Percentiles rank a stretch among this genome's conserved stretches.
Evolutionary conservation across 495 filamentous ascomycete genomes (phyloP).

Genomic region (Tuber umbilicatum): DNA sequence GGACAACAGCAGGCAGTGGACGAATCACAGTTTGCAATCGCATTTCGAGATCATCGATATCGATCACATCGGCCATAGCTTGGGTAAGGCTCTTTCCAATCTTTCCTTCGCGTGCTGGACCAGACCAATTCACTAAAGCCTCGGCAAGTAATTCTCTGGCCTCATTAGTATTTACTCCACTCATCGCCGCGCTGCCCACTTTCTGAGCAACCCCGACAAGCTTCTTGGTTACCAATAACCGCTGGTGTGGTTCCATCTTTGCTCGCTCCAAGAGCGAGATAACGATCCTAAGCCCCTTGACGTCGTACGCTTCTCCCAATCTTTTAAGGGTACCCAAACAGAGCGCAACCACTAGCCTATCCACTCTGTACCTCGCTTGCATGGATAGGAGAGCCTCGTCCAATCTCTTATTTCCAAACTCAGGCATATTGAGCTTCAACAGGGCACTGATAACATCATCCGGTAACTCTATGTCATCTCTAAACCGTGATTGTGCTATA

Average conservation of each 20-base stretch:
- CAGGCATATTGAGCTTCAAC: conserved; percentile 50
- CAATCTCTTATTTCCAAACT: neutral
- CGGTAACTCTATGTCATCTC: conserved; percentile 52
- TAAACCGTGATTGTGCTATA: conserved; percentile 62
- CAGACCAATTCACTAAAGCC: conserved; percentile 56
- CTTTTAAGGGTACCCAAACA: conserved; percentile 59
- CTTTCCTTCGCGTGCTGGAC: conserved; percentile 46
- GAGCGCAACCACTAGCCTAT: conserved; percentile 66
- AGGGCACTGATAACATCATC: conserved; percentile 62
- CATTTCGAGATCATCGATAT: conserved; percentile 63
- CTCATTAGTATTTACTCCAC: conserved; percentile 39
- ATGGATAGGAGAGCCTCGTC: conserved; percentile 58
- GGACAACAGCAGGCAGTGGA: conserved; percentile 35
- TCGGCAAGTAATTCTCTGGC: conserved; percentile 58
- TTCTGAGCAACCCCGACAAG: conserved; percentile 55
- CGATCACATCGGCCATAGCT: conserved; percentile 55
- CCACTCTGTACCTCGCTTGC: conserved; percentile 58
- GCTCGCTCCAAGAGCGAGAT: conserved; percentile 56
- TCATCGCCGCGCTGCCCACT: conserved; percentile 47
- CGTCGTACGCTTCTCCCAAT: conserved; percentile 56
- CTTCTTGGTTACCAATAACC: conserved; percentile 55
- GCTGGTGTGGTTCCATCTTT: conserved; percentile 57
- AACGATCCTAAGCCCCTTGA: conserved; percentile 52
- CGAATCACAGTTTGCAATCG: conserved; percentile 61
- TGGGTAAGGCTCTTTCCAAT: conserved; percentile 56